Base-by-base conservation (phyloP, 2,329 filamentous ascomycete species). In the Zymoseptoria tritici region DNA sequence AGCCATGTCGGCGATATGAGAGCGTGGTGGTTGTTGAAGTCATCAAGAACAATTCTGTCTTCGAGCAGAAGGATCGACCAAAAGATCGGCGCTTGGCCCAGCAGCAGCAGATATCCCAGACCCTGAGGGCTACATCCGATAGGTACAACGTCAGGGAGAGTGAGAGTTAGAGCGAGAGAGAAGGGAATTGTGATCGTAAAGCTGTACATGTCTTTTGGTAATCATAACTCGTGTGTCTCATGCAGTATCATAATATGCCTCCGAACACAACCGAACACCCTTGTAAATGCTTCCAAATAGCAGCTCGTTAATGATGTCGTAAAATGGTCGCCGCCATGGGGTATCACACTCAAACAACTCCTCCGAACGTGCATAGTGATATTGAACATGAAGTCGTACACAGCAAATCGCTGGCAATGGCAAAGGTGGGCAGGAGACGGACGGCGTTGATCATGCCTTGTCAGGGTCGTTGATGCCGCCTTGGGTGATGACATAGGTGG, bases 391-490 rank as follows among this genome's bases (percentile, higher is more conserved):
- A 46, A 6, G 16, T 46, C 13, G 36, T 46, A 46, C 36, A 46
- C 36, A 46, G 36, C 36, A 46, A 46, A 46, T 16, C 16, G 36
- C 36, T 46, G 36, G 36, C 36, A 46, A 46, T n/a, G 13, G 36
- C 36, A 46, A 16, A 46, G 11, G 16, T 6, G 36, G 36, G 13
- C 36, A 3, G 5, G 36, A 46, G 36, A 46, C 13, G 36, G 36
- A 46, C 16, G 36, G 36, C 36, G 36, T 54, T 13, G 24, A 29
- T 69, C 59, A 86, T 36, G 78, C 76, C 72, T 86, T 86, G 65
- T 87, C 85, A 1, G 85, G 82, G 69, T 88, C 85, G 60, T 81
- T 85, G 73, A 88, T 87, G 36, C 85, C 85, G 31, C 85, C 86
- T 62, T 81, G 85, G 26, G 85, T 88, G 66, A 89, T 89, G 64